Percentiles rank a stretch among this genome's conserved stretches.
These are phyloP conservation scores for Neofusicoccum ribis DNA, from an alignment of 2,329 filamentous ascomycete species.

Conservation along the genomic window DNA sequence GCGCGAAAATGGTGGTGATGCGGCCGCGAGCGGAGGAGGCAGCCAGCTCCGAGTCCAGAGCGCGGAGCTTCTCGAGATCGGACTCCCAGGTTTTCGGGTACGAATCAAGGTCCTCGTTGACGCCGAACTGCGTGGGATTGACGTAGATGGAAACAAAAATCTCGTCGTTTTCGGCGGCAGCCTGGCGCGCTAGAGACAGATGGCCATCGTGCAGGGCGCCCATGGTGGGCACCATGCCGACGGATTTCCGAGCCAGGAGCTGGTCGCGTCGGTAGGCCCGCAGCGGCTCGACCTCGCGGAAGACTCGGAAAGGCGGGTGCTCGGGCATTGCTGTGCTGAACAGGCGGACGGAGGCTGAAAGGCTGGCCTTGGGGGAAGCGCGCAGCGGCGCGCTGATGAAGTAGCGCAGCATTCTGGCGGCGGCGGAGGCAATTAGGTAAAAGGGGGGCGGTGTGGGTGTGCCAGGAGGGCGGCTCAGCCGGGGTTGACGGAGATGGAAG, in stretches of 20 bases:
- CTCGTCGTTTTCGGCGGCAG: constrained; percentile 79
- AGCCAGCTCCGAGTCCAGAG: constrained; percentile 73
- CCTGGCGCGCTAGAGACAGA: constrained; percentile 78
- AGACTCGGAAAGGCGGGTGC: constrained; percentile 52
- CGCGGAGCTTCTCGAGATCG: constrained; percentile 67
- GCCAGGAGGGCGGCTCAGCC: background rate
- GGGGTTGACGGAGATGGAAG: constrained; percentile 1
- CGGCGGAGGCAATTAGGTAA: background rate
- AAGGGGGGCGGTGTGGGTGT: background rate
- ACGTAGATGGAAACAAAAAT: constrained; percentile 93
- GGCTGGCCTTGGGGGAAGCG: background rate
- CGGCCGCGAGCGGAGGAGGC: constrained; percentile 52
- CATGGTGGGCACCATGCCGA: constrained; percentile 96
- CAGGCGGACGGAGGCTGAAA: constrained; percentile 20
- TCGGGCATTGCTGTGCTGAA: constrained; percentile 9
- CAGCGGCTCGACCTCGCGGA: constrained; percentile 72
- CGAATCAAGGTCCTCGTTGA: constrained; percentile 80
- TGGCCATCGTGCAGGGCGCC: constrained; percentile 94
- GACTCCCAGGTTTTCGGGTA: constrained; percentile 89
- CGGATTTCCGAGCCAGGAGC: constrained; percentile 64
- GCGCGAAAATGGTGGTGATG: constrained; percentile 82
- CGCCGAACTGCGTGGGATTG: constrained; percentile 94
- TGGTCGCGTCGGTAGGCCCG: constrained; percentile 70
- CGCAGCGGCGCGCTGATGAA: background rate
- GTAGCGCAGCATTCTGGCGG: constrained; percentile 2